A percentile compares a stretch with the other conserved stretches of the same genome.
phyloP scores from a whole-genome alignment of 768 basidiomycete genomes.

The Leccinum boreale region DNA sequence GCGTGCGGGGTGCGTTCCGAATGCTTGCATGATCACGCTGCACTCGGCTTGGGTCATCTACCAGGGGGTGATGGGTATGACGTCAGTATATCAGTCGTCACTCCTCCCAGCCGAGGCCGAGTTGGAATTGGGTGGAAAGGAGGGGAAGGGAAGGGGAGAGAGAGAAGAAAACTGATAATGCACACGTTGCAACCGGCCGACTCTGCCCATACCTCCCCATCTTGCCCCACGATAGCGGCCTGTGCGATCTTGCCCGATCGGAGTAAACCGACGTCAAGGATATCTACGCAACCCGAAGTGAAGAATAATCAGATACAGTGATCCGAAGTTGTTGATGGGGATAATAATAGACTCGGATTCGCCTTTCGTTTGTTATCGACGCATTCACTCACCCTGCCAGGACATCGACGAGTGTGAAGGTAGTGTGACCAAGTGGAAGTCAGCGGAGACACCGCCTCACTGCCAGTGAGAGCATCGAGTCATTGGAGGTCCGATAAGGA shows the following conservation, averaged over 20 bases:
- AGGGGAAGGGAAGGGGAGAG: too few relatives aligned
- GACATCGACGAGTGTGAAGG: slow-evolving; percentile 16
- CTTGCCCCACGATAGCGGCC: slow-evolving; percentile 51
- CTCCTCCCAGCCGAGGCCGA: not conserved
- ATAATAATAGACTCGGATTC: not conserved
- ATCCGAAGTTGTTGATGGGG: not conserved
- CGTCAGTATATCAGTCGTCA: not conserved
- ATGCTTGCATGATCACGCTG: slow-evolving; percentile 17
- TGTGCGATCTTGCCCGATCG: slow-evolving; percentile 67
- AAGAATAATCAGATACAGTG: not conserved
- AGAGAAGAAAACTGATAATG: not conserved
- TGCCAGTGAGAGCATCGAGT: not conserved
- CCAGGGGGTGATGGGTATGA: not conserved
- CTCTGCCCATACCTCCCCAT: slow-evolving; percentile 32
- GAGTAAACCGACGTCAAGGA: slow-evolving; percentile 79
- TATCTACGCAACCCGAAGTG: slow-evolving; percentile 44
- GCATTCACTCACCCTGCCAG: slow-evolving; percentile 23
- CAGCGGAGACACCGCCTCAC: not conserved
- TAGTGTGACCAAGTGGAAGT: not conserved
- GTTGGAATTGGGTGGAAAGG: too few relatives aligned
- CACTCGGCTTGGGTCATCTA: slow-evolving; percentile 25
- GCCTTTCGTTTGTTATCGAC: not conserved
- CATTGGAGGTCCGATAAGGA: not conserved
- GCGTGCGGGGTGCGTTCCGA: slow-evolving; percentile 17
- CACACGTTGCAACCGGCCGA: slow-evolving; percentile 27